Percentiles rank a stretch among this genome's conserved stretches.
phyloP scores from a whole-genome alignment of 768 basidiomycete genomes.

The Inosperma sp. region DNA sequence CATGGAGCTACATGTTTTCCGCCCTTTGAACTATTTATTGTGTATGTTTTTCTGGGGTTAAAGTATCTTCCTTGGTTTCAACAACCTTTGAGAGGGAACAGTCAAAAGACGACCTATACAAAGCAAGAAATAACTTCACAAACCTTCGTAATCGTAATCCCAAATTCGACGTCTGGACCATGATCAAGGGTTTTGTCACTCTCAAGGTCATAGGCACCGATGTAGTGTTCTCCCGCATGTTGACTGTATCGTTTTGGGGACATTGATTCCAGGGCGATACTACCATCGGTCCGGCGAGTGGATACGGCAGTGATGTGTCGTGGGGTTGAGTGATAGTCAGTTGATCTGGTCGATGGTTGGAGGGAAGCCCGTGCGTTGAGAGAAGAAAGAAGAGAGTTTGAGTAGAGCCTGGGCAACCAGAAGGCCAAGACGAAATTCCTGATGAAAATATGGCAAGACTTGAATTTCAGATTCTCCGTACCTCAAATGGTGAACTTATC shows the following conservation, averaged over 20 bases:
- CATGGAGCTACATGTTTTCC: too few relatives aligned
- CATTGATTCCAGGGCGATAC: neutral
- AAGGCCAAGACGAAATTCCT: slow-evolving; percentile 51
- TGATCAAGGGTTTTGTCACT: slow-evolving; percentile 21
- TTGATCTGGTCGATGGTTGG: slow-evolving; percentile 25
- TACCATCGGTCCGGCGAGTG: slow-evolving; percentile 9
- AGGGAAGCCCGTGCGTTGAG: slow-evolving; percentile 41
- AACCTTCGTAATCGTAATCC: slow-evolving; percentile 39
- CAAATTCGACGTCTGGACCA: slow-evolving; percentile 29
- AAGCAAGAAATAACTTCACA: neutral
- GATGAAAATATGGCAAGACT: neutral
- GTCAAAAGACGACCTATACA: too few relatives aligned
- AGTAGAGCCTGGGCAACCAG: slow-evolving; percentile 44
- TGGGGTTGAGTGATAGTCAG: slow-evolving; percentile 9
- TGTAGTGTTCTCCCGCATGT: slow-evolving; percentile 11
- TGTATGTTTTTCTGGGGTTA: too few relatives aligned
- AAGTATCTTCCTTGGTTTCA: too few relatives aligned
- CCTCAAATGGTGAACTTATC: slow-evolving; percentile 28
- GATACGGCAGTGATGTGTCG: neutral
- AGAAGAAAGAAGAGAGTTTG: slow-evolving; percentile 45
- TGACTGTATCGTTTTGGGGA: neutral
- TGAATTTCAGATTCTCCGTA: too few relatives aligned
- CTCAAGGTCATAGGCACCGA: slow-evolving; percentile 30
- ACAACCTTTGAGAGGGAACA: too few relatives aligned
- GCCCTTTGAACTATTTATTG: too few relatives aligned